Evolutionary conservation across 2,329 filamentous ascomycete species (phyloP), one percentile per base, ranked within the genome.

Genomic region (Ophiocordyceps camponoti-rufipedis): DNA sequence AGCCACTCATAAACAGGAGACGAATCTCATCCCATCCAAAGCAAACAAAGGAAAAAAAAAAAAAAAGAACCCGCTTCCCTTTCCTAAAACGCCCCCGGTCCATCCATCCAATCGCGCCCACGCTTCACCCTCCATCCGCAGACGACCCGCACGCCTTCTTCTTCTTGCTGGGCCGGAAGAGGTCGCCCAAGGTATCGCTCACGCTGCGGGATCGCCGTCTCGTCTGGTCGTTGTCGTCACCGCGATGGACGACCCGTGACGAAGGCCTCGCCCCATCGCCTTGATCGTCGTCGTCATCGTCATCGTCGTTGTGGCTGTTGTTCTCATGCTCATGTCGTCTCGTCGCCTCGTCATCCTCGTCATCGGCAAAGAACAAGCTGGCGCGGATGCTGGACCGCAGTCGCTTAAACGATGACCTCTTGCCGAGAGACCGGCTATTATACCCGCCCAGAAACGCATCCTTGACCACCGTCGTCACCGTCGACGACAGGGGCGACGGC

Each of bases 401-500:
- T 12, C 71, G 65, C 42, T 67, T 61, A 43, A 68, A 59, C 9
- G 69, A 70, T 10, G 66, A 64, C 46, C 61, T 65, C 39, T 63
- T 63, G 6, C 63, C 48, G 18, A 62, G 52, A 0, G 64, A 56
- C 31, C 56, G 58, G 28, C 68, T 64, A 14, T 23, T 23, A 23
- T 68, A 61, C 31, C 67, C 64, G 11, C 69, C 62, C 2, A 74
- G 61, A 29, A 76, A 62, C 11, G 67, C 71, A 50, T 78, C 74
- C 40, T 72, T 70, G 41, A 78, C 70, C 0, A 74, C 72, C 0
- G 71, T 71, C 16, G 66, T 74, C 35, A 78, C 70, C 1, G 74
- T 76, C 0, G 73, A 75, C 2, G 73, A 75, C 32, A 78, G 64
- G 0, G 74, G 74, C 0, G 74, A 77, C 11, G 74, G 74, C 3